phyloP scores from a whole-genome alignment of 2,329 filamentous ascomycete genomes.

The Ambrosiella beaveri region DNA sequence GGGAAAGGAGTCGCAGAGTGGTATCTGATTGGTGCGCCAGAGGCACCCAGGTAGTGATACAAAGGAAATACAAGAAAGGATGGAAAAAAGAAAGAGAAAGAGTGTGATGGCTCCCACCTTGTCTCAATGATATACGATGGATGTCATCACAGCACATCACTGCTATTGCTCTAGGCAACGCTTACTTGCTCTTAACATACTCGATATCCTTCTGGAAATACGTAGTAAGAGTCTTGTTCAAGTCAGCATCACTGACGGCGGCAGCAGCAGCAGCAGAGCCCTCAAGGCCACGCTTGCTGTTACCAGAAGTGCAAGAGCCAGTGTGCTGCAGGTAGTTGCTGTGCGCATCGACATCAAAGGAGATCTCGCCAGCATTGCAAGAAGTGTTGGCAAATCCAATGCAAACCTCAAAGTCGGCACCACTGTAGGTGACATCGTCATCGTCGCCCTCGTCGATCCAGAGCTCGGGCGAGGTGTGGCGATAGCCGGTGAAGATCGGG shows the following conservation, averaged over 20 bases:
- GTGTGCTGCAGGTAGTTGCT: conserved; percentile 31
- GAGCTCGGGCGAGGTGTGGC: conserved; percentile 54
- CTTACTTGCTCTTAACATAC: conserved; percentile 13
- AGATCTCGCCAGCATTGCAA: conserved; percentile 34
- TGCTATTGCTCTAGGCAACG: background rate
- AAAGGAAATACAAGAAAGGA: too few species aligned
- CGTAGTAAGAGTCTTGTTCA: conserved; percentile 22
- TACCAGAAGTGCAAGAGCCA: conserved; percentile 21
- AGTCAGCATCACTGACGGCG: conserved; percentile 21
- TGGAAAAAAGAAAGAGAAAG: too few species aligned
- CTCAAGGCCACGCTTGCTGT: conserved; percentile 2
- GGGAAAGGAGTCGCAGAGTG: too few species aligned
- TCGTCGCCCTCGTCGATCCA: conserved; percentile 31
- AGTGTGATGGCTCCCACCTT: too few species aligned
- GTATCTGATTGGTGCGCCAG: too few species aligned
- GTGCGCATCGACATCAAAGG: conserved; percentile 30
- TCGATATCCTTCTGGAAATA: conserved; percentile 22
- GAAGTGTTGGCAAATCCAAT: conserved; percentile 27
- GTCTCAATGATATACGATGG: too few species aligned
- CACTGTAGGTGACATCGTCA: conserved; percentile 21
- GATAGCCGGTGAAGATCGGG: conserved; percentile 40
- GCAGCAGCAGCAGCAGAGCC: conserved; percentile 8
- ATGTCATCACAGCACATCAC: too few species aligned
- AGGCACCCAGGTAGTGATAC: too few species aligned
- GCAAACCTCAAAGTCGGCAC: conserved; percentile 29